These are phyloP conservation scores for Aspergillus novoparasiticus DNA, from an alignment of 2,329 filamentous ascomycete species.

Conservation along the genomic window DNA sequence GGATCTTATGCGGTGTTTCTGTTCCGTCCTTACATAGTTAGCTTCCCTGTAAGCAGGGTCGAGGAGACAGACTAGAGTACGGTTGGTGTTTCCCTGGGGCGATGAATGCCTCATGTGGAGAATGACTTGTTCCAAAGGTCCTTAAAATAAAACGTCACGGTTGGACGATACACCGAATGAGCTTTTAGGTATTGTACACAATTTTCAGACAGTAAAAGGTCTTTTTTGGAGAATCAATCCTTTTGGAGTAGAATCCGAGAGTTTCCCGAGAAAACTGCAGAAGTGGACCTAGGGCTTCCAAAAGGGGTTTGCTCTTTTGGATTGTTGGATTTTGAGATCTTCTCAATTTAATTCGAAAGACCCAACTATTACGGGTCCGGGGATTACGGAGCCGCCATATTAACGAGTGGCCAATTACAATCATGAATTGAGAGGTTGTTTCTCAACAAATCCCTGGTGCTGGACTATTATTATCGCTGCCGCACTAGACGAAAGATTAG, in stretches of 20 bases:
- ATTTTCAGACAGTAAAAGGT: neutral
- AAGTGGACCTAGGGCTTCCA: neutral
- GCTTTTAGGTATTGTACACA: neutral
- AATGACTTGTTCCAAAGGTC: neutral
- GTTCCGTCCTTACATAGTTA: neutral
- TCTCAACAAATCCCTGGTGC: neutral
- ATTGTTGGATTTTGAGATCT: neutral
- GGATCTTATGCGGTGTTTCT: neutral
- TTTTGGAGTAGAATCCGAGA: conserved; percentile 7
- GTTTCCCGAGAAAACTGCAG: conserved; percentile 13
- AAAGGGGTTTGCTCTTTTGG: neutral
- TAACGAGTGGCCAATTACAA: neutral
- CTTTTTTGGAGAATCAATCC: neutral
- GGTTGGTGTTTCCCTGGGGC: neutral
- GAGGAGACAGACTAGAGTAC: neutral
- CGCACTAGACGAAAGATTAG: neutral
- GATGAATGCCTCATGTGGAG: neutral
- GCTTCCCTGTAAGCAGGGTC: neutral
- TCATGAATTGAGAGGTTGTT: neutral
- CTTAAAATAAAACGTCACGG: neutral
- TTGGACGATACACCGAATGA: neutral
- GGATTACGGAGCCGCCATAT: neutral
- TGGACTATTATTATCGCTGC: neutral
- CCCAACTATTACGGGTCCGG: neutral
- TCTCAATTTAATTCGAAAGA: neutral